A percentile compares a stretch with the other conserved stretches of the same genome.
Conservation (phyloP, 176 grass and related monocot genomes). For the Zea luxurians region DNA sequence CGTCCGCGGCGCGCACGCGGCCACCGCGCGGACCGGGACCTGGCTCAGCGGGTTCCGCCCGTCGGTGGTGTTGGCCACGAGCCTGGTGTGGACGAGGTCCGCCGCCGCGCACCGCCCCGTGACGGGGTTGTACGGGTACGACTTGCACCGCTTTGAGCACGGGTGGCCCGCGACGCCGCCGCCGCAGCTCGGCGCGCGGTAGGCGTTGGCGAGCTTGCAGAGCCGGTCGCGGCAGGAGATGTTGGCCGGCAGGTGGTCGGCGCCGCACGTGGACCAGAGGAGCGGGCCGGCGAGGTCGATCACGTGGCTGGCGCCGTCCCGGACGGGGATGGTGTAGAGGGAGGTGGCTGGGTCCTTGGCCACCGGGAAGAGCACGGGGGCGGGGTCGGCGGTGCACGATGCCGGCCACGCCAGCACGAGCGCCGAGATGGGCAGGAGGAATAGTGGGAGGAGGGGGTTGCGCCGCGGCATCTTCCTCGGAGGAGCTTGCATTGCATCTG, state of each 20-base stretch:
- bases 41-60: conserved; percentile 38
- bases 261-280: conserved; percentile 41
- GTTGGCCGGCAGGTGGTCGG: background rate
- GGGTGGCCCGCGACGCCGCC: background rate
- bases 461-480: background rate
- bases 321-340: conserved; percentile 42
- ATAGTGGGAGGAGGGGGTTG: background rate
- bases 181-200: background rate
- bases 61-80: conserved; percentile 50
- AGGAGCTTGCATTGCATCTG: background rate
- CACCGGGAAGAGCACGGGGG: conserved; percentile 27
- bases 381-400: background rate
- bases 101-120: conserved; percentile 37
- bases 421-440: background rate
- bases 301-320: conserved; percentile 11
- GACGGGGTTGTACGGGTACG: conserved; percentile 38
- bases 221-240: background rate
- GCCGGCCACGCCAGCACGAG: background rate
- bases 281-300: conserved; percentile 39
- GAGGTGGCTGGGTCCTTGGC: conserved; percentile 34
- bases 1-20: conserved; percentile 26
- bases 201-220: conserved; percentile 35
- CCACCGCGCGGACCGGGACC: background rate
- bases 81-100: conserved; percentile 18
- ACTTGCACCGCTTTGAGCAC: conserved; percentile 21